Base-by-base conservation (phyloP, 139 green algal genomes). In the Chlamydomonas incerta region DNA sequence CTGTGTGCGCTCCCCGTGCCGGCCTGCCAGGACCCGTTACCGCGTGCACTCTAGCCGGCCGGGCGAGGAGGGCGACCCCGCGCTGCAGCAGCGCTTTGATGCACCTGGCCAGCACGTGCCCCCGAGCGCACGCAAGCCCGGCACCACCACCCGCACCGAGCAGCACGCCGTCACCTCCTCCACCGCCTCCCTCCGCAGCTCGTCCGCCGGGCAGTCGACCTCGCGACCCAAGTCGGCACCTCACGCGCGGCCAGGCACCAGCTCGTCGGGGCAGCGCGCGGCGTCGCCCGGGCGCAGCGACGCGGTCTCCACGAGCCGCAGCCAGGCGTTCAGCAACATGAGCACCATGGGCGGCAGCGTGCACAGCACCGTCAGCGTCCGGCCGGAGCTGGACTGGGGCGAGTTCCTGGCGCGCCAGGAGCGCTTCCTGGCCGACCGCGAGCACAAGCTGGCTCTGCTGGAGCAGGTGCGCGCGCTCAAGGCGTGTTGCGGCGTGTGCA, bases 391-490 rank as follows among this genome's bases (percentile, higher is more conserved):
- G 77, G 77, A 89, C 37, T 89, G 85, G 85, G 76, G 86, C 18
- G 85, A 89, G 47, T 89, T 89, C 70, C 21, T 89, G 18, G 62
- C 33, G 23, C 77, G 85, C 20, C 85, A 89, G 76, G 74, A 75
- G 15, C 55, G 37, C 33, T 89, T 89, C 76, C 47, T 89, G 65
- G 60, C 47, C 14, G 50, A 76, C 28, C 69, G 74, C 21, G 50
- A 76, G 24, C 34, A 63, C 17, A 82, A 76, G 85, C 6, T 82
- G 31, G 58, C 74, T 20, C 3, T 41, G 28, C 33, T 60, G 47
- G 80, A 77, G 29, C 80, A 86, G 80, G 80, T 86, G 31, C 15
- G 68, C 69, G 67, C n/a, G 65, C 20, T n/a, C n/a, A n/a, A n/a
- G n/a, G n/a, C n/a, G n/a, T n/a, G n/a, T n/a, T n/a, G n/a, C n/a